Evolutionary conservation across 2,329 filamentous ascomycete species (phyloP), one percentile per base, ranked within the genome.

Genomic region (Colletotrichum sp.): DNA sequence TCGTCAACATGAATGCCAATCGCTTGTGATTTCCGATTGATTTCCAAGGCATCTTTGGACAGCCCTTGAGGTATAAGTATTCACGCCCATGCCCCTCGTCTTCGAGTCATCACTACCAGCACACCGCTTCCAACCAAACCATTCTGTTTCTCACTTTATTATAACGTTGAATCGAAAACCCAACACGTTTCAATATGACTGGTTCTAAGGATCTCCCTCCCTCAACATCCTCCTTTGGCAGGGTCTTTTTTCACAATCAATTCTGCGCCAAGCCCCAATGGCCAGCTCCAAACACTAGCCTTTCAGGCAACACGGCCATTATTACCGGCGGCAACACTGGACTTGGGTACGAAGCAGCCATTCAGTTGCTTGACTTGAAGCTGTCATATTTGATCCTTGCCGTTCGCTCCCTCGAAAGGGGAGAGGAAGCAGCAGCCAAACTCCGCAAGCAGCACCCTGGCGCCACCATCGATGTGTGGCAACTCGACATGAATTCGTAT

Each of bases 291-390:
- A 64, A 68, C 9, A 77, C 75, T 8, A 74, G 80, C 52, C 77
- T 87, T n/a, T 79, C 80, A 1, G 82, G 82, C 1, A 81, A 86
- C 72, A 85, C 84, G 1, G 86, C 86, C 64, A 87, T 91, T 59
- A 82, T 91, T 11, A 90, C 88, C 0, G 89, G 90, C 2, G 81
- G 84, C 19, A 91, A 89, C 72, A 81, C 80, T 0, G 89, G 90
- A 0, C 81, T 91, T 1, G 89, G 90, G 2, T 83, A 87, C n/a
- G 86, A 88, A 75, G 80, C 85, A 1, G 82, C 85, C n/a, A 78
- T 81, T 1, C 86, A 87, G 52, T 82, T 90, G 27, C 81, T 87
- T 2, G 75, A 78, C 1, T 77, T 86, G 15, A 80, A 81, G 2
- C 80, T 89, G 8, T 84, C 84, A 4, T 84, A 82, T 25, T 80